These are phyloP conservation scores for Komagataella phaffii DNA, from an alignment of 805 yeast genomes.

Conservation along the genomic window DNA sequence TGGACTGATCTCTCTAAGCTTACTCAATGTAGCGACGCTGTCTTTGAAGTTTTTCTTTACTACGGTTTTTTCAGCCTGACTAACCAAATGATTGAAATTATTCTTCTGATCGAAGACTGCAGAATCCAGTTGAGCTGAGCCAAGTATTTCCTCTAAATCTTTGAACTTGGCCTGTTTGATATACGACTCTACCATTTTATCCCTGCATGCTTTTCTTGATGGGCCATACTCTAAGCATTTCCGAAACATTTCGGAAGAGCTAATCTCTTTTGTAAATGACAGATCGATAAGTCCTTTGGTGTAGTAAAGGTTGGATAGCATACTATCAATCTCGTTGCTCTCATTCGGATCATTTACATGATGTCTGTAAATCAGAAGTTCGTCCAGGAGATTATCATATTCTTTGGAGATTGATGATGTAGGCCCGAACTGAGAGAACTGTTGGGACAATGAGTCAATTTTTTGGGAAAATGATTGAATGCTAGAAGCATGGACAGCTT, in stretches of 20 bases:
- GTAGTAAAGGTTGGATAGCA: conserved; percentile 32
- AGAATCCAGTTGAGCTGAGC: neutral
- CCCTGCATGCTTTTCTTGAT: conserved; percentile 31
- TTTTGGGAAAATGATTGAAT: neutral
- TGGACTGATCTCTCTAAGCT: conserved; percentile 28
- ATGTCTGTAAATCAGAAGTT: neutral
- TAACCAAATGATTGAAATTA: conserved; percentile 5
- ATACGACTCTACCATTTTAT: conserved; percentile 32
- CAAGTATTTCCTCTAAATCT: conserved; percentile 10
- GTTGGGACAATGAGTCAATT: neutral
- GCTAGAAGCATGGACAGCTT: neutral
- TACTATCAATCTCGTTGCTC: neutral
- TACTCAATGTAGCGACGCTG: conserved; percentile 18
- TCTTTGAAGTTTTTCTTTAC: conserved; percentile 10
- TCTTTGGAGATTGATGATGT: neutral
- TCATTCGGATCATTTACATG: neutral
- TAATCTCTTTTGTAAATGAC: conserved; percentile 36
- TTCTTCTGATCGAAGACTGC: conserved; percentile 5
- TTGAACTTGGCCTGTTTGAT: conserved; percentile 39
- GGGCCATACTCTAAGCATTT: conserved; percentile 27
- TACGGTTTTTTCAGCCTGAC: conserved; percentile 1
- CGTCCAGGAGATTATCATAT: neutral
- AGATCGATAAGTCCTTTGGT: conserved; percentile 51
- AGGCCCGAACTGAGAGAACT: neutral
- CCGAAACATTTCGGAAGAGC: conserved; percentile 40